Evolutionary conservation across 805 yeast genomes (phyloP), one percentile per base, ranked within the genome.

Genomic region (Metschnikowia orientalis): DNA sequence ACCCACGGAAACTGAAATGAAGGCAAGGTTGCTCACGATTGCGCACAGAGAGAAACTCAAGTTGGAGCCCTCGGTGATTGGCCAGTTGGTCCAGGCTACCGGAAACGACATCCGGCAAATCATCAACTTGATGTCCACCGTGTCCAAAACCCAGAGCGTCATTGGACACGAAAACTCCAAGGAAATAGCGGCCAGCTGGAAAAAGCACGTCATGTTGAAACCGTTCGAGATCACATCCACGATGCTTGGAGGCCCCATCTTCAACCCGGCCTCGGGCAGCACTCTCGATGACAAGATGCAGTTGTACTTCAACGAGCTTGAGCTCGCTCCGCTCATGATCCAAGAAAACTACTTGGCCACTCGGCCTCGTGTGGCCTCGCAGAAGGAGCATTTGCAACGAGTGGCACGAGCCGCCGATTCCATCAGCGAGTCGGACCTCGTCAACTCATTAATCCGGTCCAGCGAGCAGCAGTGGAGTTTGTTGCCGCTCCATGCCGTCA

Each of bases 391-490:
- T 44, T 58, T 90, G 38, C 67, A 73, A 42, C 63, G 78, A 11
- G 78, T 81, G 1, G 81, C 86, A 1, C 61, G 67, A 18, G 97
- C 98, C 0, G 86, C 97, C 0, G 87, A 87, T 46, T 75, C 85
- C 30, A 85, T 92, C 28, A 82, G 95, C n/a, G 72, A 73, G 35
- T 82, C 88, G 9, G 97, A 92, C 56, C 55, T 81, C 15, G 81
- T 89, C 16, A 95, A 87, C 51, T 67, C 77, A 17, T 70, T 76
- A 54, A 90, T 92, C 37, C 84, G 95, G 52, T 82, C 95, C 26
- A 75, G 90, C 24, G 95, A 89, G 45, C 97, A 90, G 57, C 85
- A 84, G 47, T 89, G 97, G 97, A 77, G 92, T 40, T 68, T 90
- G 39, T 72, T 92, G 67, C 98, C 97, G 5, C 71, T 87, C 49